A percentile compares a stretch with the other conserved stretches of the same genome.
Conservation (phyloP, 2,329 filamentous ascomycete genomes). For the Beauveria australis region DNA sequence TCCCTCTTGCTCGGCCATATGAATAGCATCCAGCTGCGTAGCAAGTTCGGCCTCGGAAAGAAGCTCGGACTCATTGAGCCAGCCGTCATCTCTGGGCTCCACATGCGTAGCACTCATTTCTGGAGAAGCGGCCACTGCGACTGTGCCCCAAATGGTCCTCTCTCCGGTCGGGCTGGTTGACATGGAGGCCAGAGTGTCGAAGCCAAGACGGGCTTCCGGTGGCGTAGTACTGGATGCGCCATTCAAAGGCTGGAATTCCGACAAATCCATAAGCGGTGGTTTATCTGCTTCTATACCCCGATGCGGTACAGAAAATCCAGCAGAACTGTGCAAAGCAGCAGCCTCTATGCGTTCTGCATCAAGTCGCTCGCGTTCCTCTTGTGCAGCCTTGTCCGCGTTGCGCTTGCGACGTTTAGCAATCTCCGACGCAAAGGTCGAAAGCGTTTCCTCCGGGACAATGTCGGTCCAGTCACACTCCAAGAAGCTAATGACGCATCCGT, state of each 20-base stretch:
- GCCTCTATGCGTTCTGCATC: constrained; percentile 76
- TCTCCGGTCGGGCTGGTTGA: constrained; percentile 71
- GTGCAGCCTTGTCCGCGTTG: constrained; percentile 73
- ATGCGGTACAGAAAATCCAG: constrained; percentile 30
- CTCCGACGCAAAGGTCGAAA: constrained; percentile 69
- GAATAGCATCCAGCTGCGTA: constrained; percentile 48
- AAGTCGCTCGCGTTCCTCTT: constrained; percentile 77
- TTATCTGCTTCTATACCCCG: constrained; percentile 31
- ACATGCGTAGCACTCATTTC: constrained; percentile 34
- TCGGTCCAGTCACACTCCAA: constrained; percentile 94
- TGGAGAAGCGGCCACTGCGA: constrained; percentile 53
- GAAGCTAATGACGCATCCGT: constrained; percentile 86
- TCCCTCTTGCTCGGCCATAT: constrained; percentile 27
- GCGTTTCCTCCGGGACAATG: constrained; percentile 64
- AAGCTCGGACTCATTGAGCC: constrained; percentile 75
- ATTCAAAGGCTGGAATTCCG: constrained; percentile 58
- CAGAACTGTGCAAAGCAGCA: constrained; percentile 51
- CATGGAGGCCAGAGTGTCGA: constrained; percentile 63
- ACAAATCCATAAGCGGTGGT: constrained; percentile 37
- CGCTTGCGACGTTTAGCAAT: constrained; percentile 68
- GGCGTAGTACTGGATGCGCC: constrained; percentile 43
- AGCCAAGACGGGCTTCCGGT: constrained; percentile 51
- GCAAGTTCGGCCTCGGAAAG: constrained; percentile 53
- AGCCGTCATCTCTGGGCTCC: constrained; percentile 59
- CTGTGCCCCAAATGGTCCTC: constrained; percentile 90